A percentile compares a stretch with the other conserved stretches of the same genome.
These are phyloP conservation scores for Salicornia ramosissima DNA, from an alignment of 148 eudicot species.

Conservation along the genomic window DNA sequence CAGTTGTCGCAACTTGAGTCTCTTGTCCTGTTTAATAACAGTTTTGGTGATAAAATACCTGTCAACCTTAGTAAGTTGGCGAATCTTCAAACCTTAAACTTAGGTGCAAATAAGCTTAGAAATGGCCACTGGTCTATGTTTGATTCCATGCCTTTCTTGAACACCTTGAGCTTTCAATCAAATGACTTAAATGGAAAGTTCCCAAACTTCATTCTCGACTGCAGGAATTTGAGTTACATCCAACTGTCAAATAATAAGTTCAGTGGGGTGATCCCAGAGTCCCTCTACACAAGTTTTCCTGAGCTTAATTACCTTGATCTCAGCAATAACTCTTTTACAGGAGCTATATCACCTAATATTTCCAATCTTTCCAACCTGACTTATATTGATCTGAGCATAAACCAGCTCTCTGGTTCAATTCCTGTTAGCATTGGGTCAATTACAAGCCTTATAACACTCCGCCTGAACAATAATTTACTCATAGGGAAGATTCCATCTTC, in stretches of 20 bases:
- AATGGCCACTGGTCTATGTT: constrained; percentile 56
- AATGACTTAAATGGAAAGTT: constrained; percentile 45
- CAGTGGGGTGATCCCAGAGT: constrained; percentile 45
- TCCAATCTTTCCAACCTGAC: constrained; percentile 1
- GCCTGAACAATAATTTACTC: background rate
- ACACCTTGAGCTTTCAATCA: constrained; percentile 31
- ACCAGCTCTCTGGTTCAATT: constrained; percentile 23
- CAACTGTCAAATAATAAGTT: constrained; percentile 49
- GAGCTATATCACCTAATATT: constrained; percentile 9
- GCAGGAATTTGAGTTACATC: constrained; percentile 43
- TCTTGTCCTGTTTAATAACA: constrained; percentile 39
- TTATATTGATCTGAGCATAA: constrained; percentile 1
- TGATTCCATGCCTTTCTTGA: constrained; percentile 38
- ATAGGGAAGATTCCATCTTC: constrained; percentile 17
- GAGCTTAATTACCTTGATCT: constrained; percentile 22
- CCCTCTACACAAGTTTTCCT: constrained; percentile 16
- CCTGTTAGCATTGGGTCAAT: constrained; percentile 21
- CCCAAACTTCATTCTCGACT: constrained; percentile 44
- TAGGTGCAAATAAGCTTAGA: constrained; percentile 53
- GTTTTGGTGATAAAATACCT: constrained; percentile 39
- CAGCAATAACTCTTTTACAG: constrained; percentile 13
- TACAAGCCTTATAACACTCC: constrained; percentile 11
- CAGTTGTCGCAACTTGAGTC: constrained; percentile 37
- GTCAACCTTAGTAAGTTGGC: constrained; percentile 41
- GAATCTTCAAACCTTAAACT: constrained; percentile 40